Conservation (phyloP, 306 rosid species). For the Dalbergia cultrata region DNA sequence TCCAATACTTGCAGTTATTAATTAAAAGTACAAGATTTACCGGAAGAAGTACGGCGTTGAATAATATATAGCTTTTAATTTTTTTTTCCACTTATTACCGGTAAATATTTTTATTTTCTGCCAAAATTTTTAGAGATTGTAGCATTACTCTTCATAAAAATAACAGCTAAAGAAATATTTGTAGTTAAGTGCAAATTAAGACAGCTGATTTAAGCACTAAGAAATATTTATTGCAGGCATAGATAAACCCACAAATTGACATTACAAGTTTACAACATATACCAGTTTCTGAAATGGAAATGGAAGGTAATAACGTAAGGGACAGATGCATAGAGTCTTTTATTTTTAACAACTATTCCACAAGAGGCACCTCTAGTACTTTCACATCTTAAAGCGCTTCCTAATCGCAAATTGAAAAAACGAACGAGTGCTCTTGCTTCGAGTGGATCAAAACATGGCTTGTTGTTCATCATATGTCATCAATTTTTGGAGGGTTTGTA, state of each 20-base stretch:
- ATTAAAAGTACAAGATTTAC: no score
- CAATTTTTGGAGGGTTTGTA: slow-evolving; percentile 29
- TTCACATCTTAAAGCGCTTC: slow-evolving; percentile 31
- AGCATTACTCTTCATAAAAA: no score
- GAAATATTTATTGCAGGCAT: not conserved
- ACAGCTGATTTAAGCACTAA: not conserved
- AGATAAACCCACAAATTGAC: slow-evolving; percentile 1
- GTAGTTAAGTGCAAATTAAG: not conserved
- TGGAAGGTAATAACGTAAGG: not conserved
- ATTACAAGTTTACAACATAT: slow-evolving; percentile 20
- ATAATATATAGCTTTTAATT: no score
- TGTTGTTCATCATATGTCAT: not conserved
- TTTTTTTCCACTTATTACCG: no score
- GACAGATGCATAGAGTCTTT: slow-evolving; percentile 33
- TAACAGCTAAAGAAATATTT: no score
- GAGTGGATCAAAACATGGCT: slow-evolving; percentile 31
- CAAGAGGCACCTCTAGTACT: slow-evolving; percentile 1
- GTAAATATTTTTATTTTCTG: no score
- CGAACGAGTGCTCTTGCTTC: not conserved
- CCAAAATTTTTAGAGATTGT: no score
- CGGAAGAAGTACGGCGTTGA: no score
- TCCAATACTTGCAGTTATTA: no score
- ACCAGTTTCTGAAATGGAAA: not conserved
- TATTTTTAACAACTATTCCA: slow-evolving; percentile 20
- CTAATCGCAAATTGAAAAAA: slow-evolving; percentile 19